Evolutionary conservation across 2,329 filamentous ascomycete genomes (phyloP).

Genomic region (Exophiala sideris): DNA sequence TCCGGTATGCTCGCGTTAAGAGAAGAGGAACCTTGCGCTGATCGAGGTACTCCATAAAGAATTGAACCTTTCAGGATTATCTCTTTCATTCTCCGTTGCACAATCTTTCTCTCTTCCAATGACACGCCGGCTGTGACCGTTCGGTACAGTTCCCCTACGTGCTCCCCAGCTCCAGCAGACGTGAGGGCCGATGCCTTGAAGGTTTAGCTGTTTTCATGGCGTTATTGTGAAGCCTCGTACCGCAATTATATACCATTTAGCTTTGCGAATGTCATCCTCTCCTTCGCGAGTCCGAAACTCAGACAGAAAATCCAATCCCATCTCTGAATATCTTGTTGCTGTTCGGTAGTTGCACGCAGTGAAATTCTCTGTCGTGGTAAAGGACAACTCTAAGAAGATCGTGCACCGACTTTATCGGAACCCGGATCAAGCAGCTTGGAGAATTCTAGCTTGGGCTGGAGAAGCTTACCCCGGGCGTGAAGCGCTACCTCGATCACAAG

Average conservation of each 20-base stretch:
- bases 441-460: not conserved
- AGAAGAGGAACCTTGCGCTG: not conserved
- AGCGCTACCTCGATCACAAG: no score
- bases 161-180: not conserved
- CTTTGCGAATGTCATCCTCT: not conserved
- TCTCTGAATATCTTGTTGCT: not conserved
- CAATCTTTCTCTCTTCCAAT: slow-evolving; percentile 2
- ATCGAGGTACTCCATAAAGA: slow-evolving; percentile 2
- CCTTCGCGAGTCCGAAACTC: not conserved
- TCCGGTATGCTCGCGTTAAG: not conserved
- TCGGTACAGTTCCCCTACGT: not conserved
- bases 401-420: not conserved
- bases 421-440: not conserved
- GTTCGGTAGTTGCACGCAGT: not conserved
- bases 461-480: no score
- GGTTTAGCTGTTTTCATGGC: not conserved
- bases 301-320: not conserved
- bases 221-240: not conserved
- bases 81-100: slow-evolving; percentile 4
- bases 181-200: not conserved
- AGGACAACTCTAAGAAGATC: not conserved
- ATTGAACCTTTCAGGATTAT: slow-evolving; percentile 1
- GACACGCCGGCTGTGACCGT: not conserved
- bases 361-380: not conserved
- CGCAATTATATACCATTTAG: not conserved